These are phyloP conservation scores for Ophiostoma montium DNA, from an alignment of 2,329 filamentous ascomycete genomes.

Conservation along the genomic window DNA sequence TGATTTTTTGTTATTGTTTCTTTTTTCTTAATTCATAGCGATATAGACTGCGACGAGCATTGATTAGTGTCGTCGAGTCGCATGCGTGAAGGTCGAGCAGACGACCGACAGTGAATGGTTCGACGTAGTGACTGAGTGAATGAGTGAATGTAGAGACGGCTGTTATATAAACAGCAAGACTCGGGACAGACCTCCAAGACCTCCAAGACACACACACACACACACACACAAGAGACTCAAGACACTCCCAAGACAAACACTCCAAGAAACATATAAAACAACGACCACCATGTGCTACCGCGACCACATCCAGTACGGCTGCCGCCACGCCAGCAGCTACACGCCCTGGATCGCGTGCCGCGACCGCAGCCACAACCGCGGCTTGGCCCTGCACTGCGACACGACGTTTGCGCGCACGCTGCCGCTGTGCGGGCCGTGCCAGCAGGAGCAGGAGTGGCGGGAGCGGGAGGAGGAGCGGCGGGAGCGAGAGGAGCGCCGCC, in stretches of 20 bases:
- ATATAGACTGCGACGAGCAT: too few species aligned
- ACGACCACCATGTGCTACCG: slow-evolving; percentile 1
- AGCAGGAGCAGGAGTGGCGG: not conserved
- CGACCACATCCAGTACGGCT: not conserved
- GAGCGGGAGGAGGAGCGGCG: too few species aligned
- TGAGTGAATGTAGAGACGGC: not conserved
- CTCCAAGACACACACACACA: too few species aligned
- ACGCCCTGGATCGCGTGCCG: not conserved
- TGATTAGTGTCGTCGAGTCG: too few species aligned
- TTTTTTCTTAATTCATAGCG: not conserved
- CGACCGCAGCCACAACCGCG: not conserved
- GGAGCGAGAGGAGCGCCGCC: too few species aligned
- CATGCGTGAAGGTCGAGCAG: too few species aligned
- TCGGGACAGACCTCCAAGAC: too few species aligned
- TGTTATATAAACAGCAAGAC: too few species aligned
- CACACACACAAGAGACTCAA: not conserved
- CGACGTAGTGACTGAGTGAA: too few species aligned
- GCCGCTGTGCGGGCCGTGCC: not conserved
- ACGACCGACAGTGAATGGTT: too few species aligned
- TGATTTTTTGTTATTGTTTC: not conserved
- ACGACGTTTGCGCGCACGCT: not conserved
- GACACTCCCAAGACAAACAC: not conserved
- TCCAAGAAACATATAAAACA: not conserved
- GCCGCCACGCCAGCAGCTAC: slow-evolving; percentile 1
- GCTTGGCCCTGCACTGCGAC: not conserved